These are phyloP conservation scores for Apiospora arundinis DNA, from an alignment of 2,329 filamentous ascomycete species.

Conservation along the genomic window DNA sequence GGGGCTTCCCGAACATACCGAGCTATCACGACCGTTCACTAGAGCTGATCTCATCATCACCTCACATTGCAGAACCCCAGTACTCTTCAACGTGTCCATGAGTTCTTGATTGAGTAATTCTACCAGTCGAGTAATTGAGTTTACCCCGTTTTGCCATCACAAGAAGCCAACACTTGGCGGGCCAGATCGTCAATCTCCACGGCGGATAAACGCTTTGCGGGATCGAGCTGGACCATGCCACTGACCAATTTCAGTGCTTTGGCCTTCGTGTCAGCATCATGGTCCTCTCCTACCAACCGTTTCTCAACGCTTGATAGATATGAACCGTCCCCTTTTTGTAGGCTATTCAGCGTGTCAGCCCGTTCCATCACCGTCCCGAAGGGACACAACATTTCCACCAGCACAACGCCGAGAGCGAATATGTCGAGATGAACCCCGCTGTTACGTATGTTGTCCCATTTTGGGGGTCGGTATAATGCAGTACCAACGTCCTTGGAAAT, in stretches of 20 bases:
- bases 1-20: not conserved
- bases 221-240: conserved; percentile 35
- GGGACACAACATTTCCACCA: conserved; percentile 64
- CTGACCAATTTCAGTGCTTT: conserved; percentile 31
- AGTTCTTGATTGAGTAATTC: not conserved
- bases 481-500: conserved; percentile 60
- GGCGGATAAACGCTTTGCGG: conserved; percentile 33
- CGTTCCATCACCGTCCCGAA: conserved; percentile 60
- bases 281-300: conserved; percentile 30
- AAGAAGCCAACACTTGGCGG: conserved; percentile 5
- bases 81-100: not conserved
- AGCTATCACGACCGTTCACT: not conserved
- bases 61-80: not conserved
- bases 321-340: conserved; percentile 33
- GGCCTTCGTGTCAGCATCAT: conserved; percentile 26
- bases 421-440: conserved; percentile 63
- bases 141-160: conserved; percentile 13
- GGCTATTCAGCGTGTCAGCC: conserved; percentile 34
- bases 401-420: conserved; percentile 65
- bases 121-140: conserved; percentile 1
- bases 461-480: conserved; percentile 65
- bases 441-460: conserved; percentile 32
- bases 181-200: conserved; percentile 27
- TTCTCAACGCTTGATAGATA: conserved; percentile 24
- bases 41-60: not conserved